A percentile compares a stretch with the other conserved stretches of the same genome.
Conservation (phyloP, 2,329 filamentous ascomycete genomes). For the Penicillium sp. region DNA sequence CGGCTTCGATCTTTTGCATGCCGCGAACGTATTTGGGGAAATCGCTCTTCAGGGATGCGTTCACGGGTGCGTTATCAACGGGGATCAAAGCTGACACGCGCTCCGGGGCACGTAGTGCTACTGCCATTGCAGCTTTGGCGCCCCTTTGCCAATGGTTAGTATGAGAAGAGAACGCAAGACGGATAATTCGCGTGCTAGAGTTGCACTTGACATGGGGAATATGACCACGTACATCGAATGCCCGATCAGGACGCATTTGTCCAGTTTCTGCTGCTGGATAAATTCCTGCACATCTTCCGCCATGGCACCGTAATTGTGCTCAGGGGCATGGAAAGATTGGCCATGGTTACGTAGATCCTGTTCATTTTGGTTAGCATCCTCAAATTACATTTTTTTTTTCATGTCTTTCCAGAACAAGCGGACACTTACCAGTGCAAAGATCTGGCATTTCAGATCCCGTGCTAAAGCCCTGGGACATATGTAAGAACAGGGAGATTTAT, state of each 20-base stretch:
- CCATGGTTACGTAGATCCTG: constrained; percentile 90
- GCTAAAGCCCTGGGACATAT: constrained; percentile 53
- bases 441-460: constrained; percentile 65
- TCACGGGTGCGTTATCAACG: constrained; percentile 86
- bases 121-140: constrained; percentile 82
- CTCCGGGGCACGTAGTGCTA: constrained; percentile 63
- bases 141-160: constrained; percentile 49
- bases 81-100: constrained; percentile 63
- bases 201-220: background rate
- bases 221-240: constrained; percentile 68
- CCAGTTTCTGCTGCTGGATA: constrained; percentile 61
- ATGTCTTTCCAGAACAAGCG: background rate
- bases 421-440: constrained; percentile 66
- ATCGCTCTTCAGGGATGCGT: constrained; percentile 62
- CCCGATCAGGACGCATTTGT: constrained; percentile 68
- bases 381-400: background rate
- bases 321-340: constrained; percentile 66
- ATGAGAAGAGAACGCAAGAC: background rate
- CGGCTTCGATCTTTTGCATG: constrained; percentile 72
- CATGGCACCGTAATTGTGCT: constrained; percentile 74
- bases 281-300: constrained; percentile 75
- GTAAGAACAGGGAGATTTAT: background rate
- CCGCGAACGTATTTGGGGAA: constrained; percentile 74
- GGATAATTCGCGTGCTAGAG: background rate
- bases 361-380: background rate